phyloP scores from a whole-genome alignment of 2,329 filamentous ascomycete species.

The Microcera coccophila region DNA sequence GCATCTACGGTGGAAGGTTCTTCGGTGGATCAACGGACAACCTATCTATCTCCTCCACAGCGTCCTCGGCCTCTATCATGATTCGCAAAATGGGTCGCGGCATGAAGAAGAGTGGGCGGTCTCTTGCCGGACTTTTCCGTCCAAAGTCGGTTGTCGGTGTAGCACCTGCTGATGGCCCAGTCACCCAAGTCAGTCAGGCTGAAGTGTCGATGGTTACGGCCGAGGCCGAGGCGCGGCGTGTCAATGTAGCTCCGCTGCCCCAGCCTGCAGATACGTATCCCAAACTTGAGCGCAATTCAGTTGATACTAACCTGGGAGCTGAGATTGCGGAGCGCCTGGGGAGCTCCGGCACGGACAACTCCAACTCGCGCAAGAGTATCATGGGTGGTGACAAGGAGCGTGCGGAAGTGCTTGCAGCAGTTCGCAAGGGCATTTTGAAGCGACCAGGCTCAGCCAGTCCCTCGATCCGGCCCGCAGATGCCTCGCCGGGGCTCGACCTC shows the following conservation, averaged over 20 bases:
- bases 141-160: conserved; percentile 87
- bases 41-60: conserved; percentile 83
- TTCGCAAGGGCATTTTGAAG: conserved; percentile 94
- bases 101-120: conserved; percentile 91
- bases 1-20: conserved; percentile 84
- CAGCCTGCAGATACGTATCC: conserved; percentile 70
- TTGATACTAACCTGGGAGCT: conserved; percentile 60
- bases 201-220: conserved; percentile 93
- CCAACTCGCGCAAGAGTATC: conserved; percentile 75
- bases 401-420: conserved; percentile 84
- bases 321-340: conserved; percentile 49
- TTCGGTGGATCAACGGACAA: conserved; percentile 94
- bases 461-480: conserved; percentile 59
- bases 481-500: conserved; percentile 51
- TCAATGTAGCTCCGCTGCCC: conserved; percentile 71
- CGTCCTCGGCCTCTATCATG: conserved; percentile 87
- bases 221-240: conserved; percentile 82
- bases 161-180: conserved; percentile 63
- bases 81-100: conserved; percentile 98
- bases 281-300: conserved; percentile 75
- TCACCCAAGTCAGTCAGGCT: conserved; percentile 68
- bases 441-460: conserved; percentile 66
- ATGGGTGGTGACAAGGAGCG: conserved; percentile 85
- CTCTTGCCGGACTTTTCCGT: conserved; percentile 88
- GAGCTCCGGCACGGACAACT: conserved; percentile 57